Conservation (phyloP, 768 basidiomycete species). For the Trichaptum fuscoviolaceum region DNA sequence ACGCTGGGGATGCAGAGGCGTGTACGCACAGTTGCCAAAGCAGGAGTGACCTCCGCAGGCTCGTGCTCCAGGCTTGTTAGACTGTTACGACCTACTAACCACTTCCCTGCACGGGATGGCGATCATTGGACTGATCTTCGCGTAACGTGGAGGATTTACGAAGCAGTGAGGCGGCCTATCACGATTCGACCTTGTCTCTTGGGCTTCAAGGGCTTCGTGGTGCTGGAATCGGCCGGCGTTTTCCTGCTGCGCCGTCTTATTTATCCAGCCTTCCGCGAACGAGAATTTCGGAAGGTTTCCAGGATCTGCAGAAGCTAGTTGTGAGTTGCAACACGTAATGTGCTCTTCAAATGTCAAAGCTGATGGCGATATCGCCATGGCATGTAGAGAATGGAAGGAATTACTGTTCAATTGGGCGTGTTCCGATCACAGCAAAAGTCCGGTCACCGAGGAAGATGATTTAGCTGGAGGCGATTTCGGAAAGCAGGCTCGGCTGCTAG, state of each 20-base stretch:
- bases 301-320: background rate
- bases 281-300: background rate
- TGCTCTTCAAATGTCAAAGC: background rate
- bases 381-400: background rate
- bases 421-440: background rate
- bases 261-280: background rate
- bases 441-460: background rate
- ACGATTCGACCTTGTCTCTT: background rate
- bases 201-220: background rate
- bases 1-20: background rate
- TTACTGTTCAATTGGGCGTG: background rate
- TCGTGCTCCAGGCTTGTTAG: background rate
- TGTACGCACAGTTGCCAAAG: background rate
- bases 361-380: background rate
- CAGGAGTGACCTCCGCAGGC: background rate
- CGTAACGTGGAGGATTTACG: background rate
- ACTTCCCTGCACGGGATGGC: background rate
- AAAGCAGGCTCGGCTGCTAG: background rate
- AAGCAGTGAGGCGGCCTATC: background rate
- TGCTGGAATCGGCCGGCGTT: background rate
- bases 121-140: background rate
- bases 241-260: background rate
- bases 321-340: background rate
- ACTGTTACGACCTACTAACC: background rate
- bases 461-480: background rate